These are phyloP conservation scores for Yarrowia sp. DNA, from an alignment of 805 yeast genomes.

Conservation along the genomic window DNA sequence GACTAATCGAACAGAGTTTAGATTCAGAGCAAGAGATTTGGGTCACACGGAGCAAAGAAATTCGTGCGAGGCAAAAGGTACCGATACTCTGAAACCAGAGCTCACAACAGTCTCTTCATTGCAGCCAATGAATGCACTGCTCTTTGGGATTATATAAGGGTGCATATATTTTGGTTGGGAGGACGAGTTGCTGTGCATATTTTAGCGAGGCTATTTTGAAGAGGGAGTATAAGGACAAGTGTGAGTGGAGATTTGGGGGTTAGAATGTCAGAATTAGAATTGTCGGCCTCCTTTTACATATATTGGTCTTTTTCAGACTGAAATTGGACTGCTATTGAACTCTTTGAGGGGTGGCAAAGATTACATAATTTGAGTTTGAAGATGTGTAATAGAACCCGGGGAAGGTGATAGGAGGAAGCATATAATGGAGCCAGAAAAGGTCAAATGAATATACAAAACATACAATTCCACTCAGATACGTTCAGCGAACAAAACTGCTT, in stretches of 20 bases:
- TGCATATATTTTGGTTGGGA: constrained; percentile 16
- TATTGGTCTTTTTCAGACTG: background rate
- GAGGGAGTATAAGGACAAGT: background rate
- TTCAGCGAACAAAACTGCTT: background rate
- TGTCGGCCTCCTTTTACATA: background rate
- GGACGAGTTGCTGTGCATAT: background rate
- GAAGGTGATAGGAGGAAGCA: background rate
- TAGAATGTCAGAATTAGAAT: background rate
- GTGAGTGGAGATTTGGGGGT: background rate
- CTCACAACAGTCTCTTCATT: background rate
- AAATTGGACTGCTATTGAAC: background rate
- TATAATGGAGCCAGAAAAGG: too few species aligned
- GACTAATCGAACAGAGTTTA: background rate
- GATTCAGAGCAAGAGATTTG: background rate
- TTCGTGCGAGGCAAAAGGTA: background rate
- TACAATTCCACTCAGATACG: background rate
- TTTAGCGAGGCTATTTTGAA: background rate
- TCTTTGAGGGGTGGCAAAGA: background rate
- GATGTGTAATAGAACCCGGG: background rate
- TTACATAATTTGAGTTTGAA: background rate
- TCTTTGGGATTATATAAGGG: background rate
- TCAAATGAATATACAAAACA: background rate
- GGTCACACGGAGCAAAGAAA: background rate
- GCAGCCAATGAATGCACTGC: background rate
- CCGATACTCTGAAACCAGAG: background rate